A percentile compares a stretch with the other conserved stretches of the same genome.
Evolutionary conservation across 305 asterid species (phyloP).

Genomic region (Andrographis paniculata): DNA sequence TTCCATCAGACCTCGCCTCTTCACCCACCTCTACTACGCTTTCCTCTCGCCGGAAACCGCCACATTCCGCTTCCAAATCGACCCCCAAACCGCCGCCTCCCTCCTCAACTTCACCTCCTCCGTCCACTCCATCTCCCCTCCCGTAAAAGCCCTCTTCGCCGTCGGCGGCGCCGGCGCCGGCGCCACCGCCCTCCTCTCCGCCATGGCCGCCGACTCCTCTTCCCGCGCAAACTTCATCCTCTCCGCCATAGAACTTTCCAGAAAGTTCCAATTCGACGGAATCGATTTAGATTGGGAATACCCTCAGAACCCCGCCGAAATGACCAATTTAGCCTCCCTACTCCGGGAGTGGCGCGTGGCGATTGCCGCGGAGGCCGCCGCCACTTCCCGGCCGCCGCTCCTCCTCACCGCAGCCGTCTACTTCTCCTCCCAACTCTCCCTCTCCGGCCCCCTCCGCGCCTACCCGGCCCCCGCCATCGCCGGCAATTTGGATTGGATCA

Average conservation of each 20-base stretch:
- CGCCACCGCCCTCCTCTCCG: slow-evolving; percentile 33
- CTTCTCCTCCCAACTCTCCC: slow-evolving; percentile 35
- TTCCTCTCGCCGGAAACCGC: slow-evolving; percentile 39
- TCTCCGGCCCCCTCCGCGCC: slow-evolving; percentile 28
- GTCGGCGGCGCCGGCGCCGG: slow-evolving; percentile 35
- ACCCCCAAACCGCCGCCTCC: slow-evolving; percentile 28
- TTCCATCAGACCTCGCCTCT: slow-evolving; percentile 33
- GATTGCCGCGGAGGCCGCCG: slow-evolving; percentile 14
- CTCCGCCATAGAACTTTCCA: slow-evolving; percentile 36
- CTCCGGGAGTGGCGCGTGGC: slow-evolving; percentile 35
- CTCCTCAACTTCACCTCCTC: slow-evolving; percentile 45
- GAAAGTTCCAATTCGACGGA: slow-evolving; percentile 44
- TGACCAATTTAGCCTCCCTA: slow-evolving; percentile 31
- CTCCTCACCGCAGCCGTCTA: slow-evolving; percentile 36
- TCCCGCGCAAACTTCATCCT: slow-evolving; percentile 42
- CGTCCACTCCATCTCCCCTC: slow-evolving; percentile 27
- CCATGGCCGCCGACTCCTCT: slow-evolving; percentile 25
- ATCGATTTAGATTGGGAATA: slow-evolving; percentile 72
- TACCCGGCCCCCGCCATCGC: slow-evolving; percentile 49
- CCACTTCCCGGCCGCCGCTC: slow-evolving; percentile 18
- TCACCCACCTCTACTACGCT: slow-evolving; percentile 47
- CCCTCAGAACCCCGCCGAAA: slow-evolving; percentile 31
- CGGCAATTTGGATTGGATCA: slow-evolving; percentile 63
- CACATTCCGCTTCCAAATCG: slow-evolving; percentile 33
- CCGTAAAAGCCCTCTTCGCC: slow-evolving; percentile 34